phyloP scores from a whole-genome alignment of 1,284 basidiomycete genomes.

The Exobasidium rhododendri region DNA sequence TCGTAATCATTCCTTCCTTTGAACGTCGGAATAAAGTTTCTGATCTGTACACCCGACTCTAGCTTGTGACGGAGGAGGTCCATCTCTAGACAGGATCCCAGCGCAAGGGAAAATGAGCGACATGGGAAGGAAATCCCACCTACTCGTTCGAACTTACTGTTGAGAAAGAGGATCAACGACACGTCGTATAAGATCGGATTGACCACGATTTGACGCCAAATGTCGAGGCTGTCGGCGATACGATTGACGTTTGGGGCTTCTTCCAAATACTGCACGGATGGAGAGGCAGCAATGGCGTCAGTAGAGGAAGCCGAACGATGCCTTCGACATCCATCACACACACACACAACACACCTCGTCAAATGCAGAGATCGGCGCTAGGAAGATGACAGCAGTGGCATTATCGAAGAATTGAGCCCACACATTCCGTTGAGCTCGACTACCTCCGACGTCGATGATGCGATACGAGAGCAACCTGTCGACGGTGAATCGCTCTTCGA shows the following conservation, averaged over 20 bases:
- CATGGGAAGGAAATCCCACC: not conserved
- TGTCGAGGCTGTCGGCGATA: slow-evolving; percentile 25
- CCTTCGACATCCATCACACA: slow-evolving; percentile 18
- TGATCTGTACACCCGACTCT: not conserved
- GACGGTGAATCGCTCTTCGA: slow-evolving; percentile 28
- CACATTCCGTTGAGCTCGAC: slow-evolving; percentile 24
- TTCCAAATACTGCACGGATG: slow-evolving; percentile 9
- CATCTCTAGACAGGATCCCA: slow-evolving; percentile 22
- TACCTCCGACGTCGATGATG: slow-evolving; percentile 40
- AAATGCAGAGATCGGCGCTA: slow-evolving; percentile 39
- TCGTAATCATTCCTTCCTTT: slow-evolving; percentile 33
- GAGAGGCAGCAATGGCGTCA: not conserved
- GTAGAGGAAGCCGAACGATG: no score
- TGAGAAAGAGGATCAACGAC: slow-evolving; percentile 36
- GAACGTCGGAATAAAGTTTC: slow-evolving; percentile 25
- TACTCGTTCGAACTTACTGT: slow-evolving; percentile 23
- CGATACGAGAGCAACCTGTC: slow-evolving; percentile 24
- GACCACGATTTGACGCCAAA: slow-evolving; percentile 28
- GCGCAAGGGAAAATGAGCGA: not conserved
- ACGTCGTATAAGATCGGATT: slow-evolving; percentile 24
- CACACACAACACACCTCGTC: slow-evolving; percentile 15
- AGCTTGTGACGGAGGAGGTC: slow-evolving; percentile 33
- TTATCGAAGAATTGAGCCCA: slow-evolving; percentile 38
- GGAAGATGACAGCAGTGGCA: slow-evolving; percentile 31
- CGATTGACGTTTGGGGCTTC: slow-evolving; percentile 31